phyloP scores from a whole-genome alignment of 768 basidiomycete species.

The Tricholoma matsutake region DNA sequence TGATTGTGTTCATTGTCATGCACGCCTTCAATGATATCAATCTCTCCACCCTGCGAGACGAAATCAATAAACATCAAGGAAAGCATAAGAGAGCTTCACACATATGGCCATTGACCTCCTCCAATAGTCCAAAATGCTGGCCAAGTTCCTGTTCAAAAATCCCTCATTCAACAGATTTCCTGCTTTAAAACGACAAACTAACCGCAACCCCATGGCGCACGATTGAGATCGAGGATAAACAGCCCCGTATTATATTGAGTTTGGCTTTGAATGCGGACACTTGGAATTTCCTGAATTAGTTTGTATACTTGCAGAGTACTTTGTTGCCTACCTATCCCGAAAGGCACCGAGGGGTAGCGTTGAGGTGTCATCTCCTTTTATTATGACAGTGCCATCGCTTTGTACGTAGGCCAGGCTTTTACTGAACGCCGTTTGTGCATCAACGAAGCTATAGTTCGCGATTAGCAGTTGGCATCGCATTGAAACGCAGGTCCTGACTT shows the following conservation, averaged over 20 bases:
- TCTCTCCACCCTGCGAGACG: slow-evolving; percentile 60
- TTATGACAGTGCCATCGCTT: slow-evolving; percentile 58
- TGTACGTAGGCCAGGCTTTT: slow-evolving; percentile 55
- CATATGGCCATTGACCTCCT: slow-evolving; percentile 58
- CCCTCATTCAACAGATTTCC: not conserved
- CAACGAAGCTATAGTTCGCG: slow-evolving; percentile 42
- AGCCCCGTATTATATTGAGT: slow-evolving; percentile 70
- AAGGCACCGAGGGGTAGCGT: slow-evolving; percentile 48
- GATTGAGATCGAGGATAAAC: slow-evolving; percentile 79
- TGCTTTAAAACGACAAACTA: not conserved
- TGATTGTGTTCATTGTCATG: slow-evolving; percentile 85
- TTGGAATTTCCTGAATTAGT: not conserved
- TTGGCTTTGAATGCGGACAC: slow-evolving; percentile 74
- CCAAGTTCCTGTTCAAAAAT: slow-evolving; percentile 58
- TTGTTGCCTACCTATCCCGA: slow-evolving; percentile 52
- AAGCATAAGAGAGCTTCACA: slow-evolving; percentile 30
- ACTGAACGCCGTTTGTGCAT: slow-evolving; percentile 49
- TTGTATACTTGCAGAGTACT: not conserved
- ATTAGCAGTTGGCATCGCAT: not conserved
- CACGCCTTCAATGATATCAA: slow-evolving; percentile 83
- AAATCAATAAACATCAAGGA: slow-evolving; percentile 7
- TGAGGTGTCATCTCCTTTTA: slow-evolving; percentile 74
- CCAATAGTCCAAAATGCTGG: slow-evolving; percentile 80
- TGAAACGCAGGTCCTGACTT: slow-evolving; percentile 42
- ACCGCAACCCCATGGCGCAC: slow-evolving; percentile 89